phyloP scores from a whole-genome alignment of 2,329 filamentous ascomycete species.

The Alternaria incomplexa region DNA sequence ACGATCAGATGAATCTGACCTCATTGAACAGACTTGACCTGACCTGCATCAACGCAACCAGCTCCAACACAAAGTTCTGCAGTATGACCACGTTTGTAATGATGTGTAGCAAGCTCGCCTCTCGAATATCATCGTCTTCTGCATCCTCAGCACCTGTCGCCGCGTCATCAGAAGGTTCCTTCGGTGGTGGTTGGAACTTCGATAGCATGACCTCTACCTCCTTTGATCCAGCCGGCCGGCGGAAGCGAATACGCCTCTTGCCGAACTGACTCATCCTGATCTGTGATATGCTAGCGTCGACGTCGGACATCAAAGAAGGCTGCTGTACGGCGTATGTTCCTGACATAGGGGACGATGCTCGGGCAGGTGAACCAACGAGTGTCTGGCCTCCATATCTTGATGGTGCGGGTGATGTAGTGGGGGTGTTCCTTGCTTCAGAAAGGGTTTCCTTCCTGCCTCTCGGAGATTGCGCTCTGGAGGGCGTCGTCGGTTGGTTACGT shows the following conservation, averaged over 20 bases:
- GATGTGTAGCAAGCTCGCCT: constrained; percentile 56
- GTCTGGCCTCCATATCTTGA: constrained; percentile 33
- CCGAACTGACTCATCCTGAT: constrained; percentile 41
- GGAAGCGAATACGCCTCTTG: constrained; percentile 46
- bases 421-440: constrained; percentile 17
- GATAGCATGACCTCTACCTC: constrained; percentile 43
- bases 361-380: constrained; percentile 36
- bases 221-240: constrained; percentile 27
- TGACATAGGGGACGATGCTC: constrained; percentile 37
- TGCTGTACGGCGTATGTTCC: constrained; percentile 37
- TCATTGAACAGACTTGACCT: constrained; percentile 57
- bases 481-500: constrained; percentile 34
- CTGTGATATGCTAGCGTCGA: constrained; percentile 40
- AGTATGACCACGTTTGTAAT: constrained; percentile 58
- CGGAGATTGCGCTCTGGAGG: constrained; percentile 44
- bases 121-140: constrained; percentile 39
- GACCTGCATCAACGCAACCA: constrained; percentile 57
- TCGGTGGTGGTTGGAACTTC: constrained; percentile 44
- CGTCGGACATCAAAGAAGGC: constrained; percentile 43
- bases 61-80: constrained; percentile 58
- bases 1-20: constrained; percentile 47
- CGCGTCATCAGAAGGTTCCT: constrained; percentile 26
- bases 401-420: constrained; percentile 6
- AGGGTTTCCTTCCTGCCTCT: constrained; percentile 46
- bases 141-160: constrained; percentile 22